Percentiles rank a stretch among this genome's conserved stretches.
Conservation (phyloP, 345 rosid genomes). For the Erysimum cheiranthoides region DNA sequence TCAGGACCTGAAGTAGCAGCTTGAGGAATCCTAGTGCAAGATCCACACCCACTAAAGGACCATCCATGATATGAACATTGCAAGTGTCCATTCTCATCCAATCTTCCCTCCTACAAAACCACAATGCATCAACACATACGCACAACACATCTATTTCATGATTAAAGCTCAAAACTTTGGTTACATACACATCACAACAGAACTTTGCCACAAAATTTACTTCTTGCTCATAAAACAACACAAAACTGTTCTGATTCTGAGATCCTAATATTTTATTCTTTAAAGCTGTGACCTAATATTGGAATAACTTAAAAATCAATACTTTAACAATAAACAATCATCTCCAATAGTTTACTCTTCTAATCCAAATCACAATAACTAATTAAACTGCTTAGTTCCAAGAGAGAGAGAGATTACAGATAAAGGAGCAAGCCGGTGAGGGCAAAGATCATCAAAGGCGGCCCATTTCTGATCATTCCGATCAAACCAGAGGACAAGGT, state of each 20-base stretch:
- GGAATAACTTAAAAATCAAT: background rate
- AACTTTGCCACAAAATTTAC: no score
- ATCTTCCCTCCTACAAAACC: slow-evolving; percentile 77
- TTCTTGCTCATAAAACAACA: no score
- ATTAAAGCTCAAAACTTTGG: slow-evolving; percentile 10
- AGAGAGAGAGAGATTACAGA: slow-evolving; percentile 61
- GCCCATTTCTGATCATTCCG: slow-evolving; percentile 67
- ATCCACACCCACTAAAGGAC: slow-evolving; percentile 92
- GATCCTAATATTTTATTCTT: slow-evolving; percentile 17
- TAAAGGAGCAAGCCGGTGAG: slow-evolving; percentile 94
- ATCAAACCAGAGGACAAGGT: slow-evolving; percentile 95
- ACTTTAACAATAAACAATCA: slow-evolving; percentile 27
- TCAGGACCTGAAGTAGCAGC: slow-evolving; percentile 92
- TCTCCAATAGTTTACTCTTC: slow-evolving; percentile 14
- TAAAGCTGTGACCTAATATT: background rate
- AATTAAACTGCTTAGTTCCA: slow-evolving; percentile 18
- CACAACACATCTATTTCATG: no score
- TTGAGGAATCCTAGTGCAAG: slow-evolving; percentile 88
- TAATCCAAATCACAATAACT: slow-evolving; percentile 12
- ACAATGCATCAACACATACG: slow-evolving; percentile 18
- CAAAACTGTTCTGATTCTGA: background rate
- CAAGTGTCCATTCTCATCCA: slow-evolving; percentile 94
- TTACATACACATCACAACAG: background rate
- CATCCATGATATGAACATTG: slow-evolving; percentile 99
- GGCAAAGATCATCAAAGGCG: slow-evolving; percentile 92